Base-by-base conservation (phyloP, 164 flowering plant genomes). In the Annona squamosa region DNA sequence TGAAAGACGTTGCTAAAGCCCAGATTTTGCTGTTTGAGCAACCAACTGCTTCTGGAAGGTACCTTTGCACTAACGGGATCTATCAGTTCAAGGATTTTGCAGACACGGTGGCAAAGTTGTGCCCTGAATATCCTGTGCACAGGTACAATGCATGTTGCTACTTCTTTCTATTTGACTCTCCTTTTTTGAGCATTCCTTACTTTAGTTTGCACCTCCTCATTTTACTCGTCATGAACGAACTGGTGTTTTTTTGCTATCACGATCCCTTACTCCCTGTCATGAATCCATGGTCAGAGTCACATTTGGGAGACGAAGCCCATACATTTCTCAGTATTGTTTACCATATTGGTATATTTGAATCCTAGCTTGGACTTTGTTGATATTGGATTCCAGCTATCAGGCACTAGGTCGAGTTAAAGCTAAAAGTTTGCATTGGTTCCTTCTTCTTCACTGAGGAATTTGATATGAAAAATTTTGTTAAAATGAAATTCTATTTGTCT, bases 21-120 rank as follows among this genome's bases (percentile, higher is more conserved):
- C 91, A 93, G 70, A 74, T 89, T 5, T 70, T 87, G 78, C 82
- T 89, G 5, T 86, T 81, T 69, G 90, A 91, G 77, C 82, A 80
- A n/a, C 86, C 92, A 44, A 56, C 69, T 48, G 92, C 93, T 74
- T 82, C 90, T 69, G 96, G 98, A 45, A 83, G 98, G 78, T 86
- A 88, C 77, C 94, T 93, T 61, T 91, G 98, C 86, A 87, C 97
- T 63, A 89, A 93, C 75, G 95, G 94, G 16, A 90, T 89, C 61
- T 91, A 87, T 73, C 95, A 93, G 74, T 93, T 90, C 75, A 76
- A 75, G 70, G 85, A 89, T 48, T 93, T 93, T 78, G 91, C 98
- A 5, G 76, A 80, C 37, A 83, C 65, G 7, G 91, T 89, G 59
- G 83, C 91, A 43, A 80, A 81, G 26, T 82, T 93, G 74, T 90